phyloP scores from a whole-genome alignment of 345 rosid species.

The Rhodamnia rubescens region DNA sequence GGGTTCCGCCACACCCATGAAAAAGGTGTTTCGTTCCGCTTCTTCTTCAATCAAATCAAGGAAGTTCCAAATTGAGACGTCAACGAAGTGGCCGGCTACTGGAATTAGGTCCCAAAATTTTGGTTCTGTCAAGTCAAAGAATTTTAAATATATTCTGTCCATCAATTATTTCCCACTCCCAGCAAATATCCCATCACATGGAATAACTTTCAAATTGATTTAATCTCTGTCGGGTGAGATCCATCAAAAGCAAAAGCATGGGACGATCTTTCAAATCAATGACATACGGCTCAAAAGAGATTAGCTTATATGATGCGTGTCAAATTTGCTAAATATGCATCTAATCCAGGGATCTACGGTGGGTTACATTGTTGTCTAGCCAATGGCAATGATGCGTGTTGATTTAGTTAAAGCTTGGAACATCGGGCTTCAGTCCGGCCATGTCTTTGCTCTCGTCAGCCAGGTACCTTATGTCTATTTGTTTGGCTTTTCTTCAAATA shows the following conservation, averaged over 20 bases:
- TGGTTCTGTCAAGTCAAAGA: slow-evolving; percentile 18
- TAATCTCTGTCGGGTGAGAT: background rate
- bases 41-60: slow-evolving; percentile 57
- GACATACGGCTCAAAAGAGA: background rate
- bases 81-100: slow-evolving; percentile 83
- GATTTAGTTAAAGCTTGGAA: background rate
- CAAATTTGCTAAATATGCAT: background rate
- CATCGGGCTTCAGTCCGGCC: background rate
- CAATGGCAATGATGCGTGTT: background rate
- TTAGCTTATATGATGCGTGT: background rate
- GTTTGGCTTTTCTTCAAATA: background rate
- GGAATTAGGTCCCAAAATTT: slow-evolving; percentile 50
- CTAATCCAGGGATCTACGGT: background rate
- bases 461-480: background rate
- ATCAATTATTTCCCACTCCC: background rate
- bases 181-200: background rate
- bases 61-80: slow-evolving; percentile 78
- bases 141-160: background rate
- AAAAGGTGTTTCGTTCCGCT: slow-evolving; percentile 80
- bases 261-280: background rate
- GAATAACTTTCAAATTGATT: background rate
- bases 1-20: background rate
- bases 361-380: background rate
- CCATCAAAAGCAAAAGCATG: background rate
- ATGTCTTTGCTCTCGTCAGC: background rate